Evolutionary conservation across 1,284 basidiomycete genomes (phyloP).

Genomic region (Xerocomus nothofagi): DNA sequence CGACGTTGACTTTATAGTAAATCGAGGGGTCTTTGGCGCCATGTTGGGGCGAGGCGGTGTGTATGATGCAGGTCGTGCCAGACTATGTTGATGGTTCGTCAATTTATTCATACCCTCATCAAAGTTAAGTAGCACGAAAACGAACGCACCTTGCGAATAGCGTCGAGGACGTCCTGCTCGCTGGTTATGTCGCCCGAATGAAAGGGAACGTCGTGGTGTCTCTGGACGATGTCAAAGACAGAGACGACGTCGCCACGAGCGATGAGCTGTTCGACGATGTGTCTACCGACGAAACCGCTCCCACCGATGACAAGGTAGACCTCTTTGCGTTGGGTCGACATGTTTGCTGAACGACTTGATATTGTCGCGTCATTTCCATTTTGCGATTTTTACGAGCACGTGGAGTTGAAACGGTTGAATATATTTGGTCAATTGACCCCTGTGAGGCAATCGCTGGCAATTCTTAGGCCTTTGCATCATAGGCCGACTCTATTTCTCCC

Average conservation of each 20-base stretch:
- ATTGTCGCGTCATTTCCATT: constrained; percentile 8
- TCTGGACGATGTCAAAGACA: constrained; percentile 89
- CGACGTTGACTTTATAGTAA: constrained; percentile 93
- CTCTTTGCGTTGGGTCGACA: constrained; percentile 41
- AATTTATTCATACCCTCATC: not conserved
- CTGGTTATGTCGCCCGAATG: constrained; percentile 86
- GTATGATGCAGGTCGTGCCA: constrained; percentile 85
- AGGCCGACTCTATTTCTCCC: no score
- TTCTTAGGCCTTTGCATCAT: no score
- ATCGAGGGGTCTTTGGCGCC: constrained; percentile 71
- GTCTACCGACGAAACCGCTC: constrained; percentile 88
- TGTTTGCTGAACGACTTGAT: constrained; percentile 17
- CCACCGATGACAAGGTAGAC: constrained; percentile 86
- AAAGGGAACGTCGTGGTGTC: constrained; percentile 83
- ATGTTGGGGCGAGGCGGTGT: constrained; percentile 91
- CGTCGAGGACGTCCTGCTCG: constrained; percentile 67
- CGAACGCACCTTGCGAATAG: constrained; percentile 67
- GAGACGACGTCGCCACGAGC: constrained; percentile 79
- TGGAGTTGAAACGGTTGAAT: not conserved
- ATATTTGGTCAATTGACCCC: constrained; percentile 13
- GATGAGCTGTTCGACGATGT: constrained; percentile 83
- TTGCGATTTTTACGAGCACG: constrained; percentile 20
- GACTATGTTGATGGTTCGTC: constrained; percentile 46
- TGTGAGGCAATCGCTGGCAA: not conserved
- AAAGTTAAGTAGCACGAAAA: not conserved